Evolutionary conservation across 495 filamentous ascomycete species (phyloP).

Genomic region (Friedmanniomyces simplex): DNA sequence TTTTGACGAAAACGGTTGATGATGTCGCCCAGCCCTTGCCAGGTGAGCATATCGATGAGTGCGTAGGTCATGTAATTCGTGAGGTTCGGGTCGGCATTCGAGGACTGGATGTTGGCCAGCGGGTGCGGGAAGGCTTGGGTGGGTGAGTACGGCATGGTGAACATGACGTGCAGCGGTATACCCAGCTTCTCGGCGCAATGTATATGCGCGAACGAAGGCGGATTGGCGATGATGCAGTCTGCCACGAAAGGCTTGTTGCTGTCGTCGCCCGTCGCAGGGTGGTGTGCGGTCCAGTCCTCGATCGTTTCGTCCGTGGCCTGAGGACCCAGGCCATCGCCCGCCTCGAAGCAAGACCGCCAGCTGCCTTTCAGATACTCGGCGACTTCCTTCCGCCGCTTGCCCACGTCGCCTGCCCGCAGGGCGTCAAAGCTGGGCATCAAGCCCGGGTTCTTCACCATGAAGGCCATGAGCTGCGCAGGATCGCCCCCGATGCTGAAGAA

Average conservation of each 20-base stretch:
- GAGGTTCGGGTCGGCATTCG: constrained; percentile 34
- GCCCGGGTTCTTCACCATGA: constrained; percentile 39
- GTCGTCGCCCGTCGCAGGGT: neutral
- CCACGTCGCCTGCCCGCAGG: constrained; percentile 32
- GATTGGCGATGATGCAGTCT: constrained; percentile 58
- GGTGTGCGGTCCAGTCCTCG: constrained; percentile 19
- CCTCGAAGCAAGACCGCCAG: constrained; percentile 53
- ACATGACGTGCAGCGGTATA: constrained; percentile 56
- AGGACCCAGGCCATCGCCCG: constrained; percentile 32
- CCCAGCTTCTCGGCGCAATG: constrained; percentile 53
- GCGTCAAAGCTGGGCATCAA: constrained; percentile 36
- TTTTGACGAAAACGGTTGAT: constrained; percentile 46
- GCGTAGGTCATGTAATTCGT: constrained; percentile 52
- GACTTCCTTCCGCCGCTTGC: constrained; percentile 34
- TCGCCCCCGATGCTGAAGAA: constrained; percentile 59
- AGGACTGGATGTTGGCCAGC: constrained; percentile 43
- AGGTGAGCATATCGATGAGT: constrained; percentile 54
- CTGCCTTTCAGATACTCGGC: constrained; percentile 52
- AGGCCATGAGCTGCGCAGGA: constrained; percentile 53
- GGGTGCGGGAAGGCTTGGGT: constrained; percentile 49
- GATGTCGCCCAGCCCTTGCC: constrained; percentile 55
- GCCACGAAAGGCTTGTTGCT: constrained; percentile 47
- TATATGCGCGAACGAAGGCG: constrained; percentile 55
- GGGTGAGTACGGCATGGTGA: constrained; percentile 53
- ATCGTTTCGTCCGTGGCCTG: constrained; percentile 20